Base-by-base conservation (phyloP, 805 yeast species). In the Pichia phayaonensis region DNA sequence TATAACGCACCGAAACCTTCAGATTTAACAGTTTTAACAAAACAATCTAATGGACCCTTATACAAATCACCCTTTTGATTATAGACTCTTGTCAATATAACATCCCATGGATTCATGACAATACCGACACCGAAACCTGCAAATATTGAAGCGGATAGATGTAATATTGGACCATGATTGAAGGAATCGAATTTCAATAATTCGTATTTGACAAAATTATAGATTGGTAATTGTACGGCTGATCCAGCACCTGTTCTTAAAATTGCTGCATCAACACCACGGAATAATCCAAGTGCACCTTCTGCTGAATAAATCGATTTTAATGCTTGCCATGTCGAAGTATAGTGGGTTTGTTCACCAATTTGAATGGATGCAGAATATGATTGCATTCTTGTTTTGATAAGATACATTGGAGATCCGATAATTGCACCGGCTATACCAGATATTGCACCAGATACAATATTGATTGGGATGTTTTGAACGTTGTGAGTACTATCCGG, bases 91-190 rank as follows among this genome's bases (percentile, higher is more conserved):
- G 99, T 94, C 69, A 94, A 73, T 47, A 94, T 77, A 43, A 94
- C 98, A 68, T 94, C 99, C 80, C 96, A 90, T 16, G 99, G 98
- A 66, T 90, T 94, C 97, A 94, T 92, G 31, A 88, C 96, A 21
- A 90, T 73, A 47, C 95, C 90, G 31, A 94, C 98, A 59, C 96
- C 97, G 40, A 90, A 65, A 43, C 99, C 99, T 8, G 97, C 83
- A 55, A 77, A 70, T 1, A 90, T 80, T 42, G 90, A 80, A 1
- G 96, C 80, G 12, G 76, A 61, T 54, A 92, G 74, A 65, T 90
- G 96, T 53, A 86, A 70, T 2, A 75, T 72, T 2, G 90, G 76
- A 31, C 90, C 88, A 40, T 84, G 85, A 6, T 66, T 65, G 51
- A 83, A 72, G 18, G 83, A 36, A 27, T 78, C 72, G 59, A 81